Evolutionary conservation across 1,139 yeast genomes (phyloP), one percentile per base, ranked within the genome.

Genomic region (Arxiozyma telluris): DNA sequence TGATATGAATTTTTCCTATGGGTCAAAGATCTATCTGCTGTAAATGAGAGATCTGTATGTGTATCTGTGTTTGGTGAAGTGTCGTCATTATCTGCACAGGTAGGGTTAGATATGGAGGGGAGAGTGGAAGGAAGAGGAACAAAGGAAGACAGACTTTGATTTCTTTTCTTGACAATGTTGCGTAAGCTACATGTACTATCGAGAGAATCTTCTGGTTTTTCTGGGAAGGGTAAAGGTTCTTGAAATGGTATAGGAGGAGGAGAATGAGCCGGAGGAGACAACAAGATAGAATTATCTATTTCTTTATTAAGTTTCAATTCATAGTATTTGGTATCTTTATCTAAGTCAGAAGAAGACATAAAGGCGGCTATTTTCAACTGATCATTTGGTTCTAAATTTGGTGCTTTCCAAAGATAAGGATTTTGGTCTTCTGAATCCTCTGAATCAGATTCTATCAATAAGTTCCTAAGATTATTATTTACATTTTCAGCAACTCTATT

Each of bases 401-500:
- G 76, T 3, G 75, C 74, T 0, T 64, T 63, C 75, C 75, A 73
- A 38, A 71, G 54, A 8, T 70, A 69, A 4, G 69, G 54, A n/a
- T 55, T 49, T 25, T 56, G 56, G n/a, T 60, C 63, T 17, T 46
- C 48, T 11, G 21, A 27, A 25, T 34, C 49, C 5, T 47, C 45
- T 23, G 38, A 43, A 46, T 46, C 49, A 1, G 47, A 44, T 9
- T 54, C 57, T 4, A 34, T 34, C 12, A n/a, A 34, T 15, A 34
- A 15, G 17, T 34, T 34, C 3, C n/a, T 34, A 34, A 34, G 25
- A 34, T 20, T 27, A 15, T 47, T 30, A 27, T 22, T 49, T 18
- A 18, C 39, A 22, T 41, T 9, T n/a, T 47, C 39, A 15, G 8
- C 12, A 34, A 3, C 50, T n/a, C 34, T 23, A 55, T 54, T 6